A percentile compares a stretch with the other conserved stretches of the same genome.
These are phyloP conservation scores for Pleodorina starrii DNA, from an alignment of 139 green algal genomes.

Conservation along the genomic window DNA sequence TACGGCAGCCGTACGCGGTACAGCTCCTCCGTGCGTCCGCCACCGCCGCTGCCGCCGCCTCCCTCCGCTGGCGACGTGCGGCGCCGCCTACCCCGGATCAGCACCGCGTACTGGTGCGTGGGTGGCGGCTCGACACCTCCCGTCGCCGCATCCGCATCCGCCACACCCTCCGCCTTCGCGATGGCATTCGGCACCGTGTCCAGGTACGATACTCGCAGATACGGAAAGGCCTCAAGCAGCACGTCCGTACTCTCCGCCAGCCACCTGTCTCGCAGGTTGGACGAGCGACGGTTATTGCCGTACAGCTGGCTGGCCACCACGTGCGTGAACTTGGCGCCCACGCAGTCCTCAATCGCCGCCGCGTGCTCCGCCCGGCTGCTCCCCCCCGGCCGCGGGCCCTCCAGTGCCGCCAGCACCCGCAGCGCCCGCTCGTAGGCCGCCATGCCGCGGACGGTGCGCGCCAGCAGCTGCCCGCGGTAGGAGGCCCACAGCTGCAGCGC, in stretches of 20 bases:
- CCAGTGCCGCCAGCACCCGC: constrained; percentile 45
- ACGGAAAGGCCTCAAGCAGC: constrained; percentile 41
- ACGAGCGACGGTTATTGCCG: constrained; percentile 28
- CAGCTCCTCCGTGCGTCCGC: constrained; percentile 44
- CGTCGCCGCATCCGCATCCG: background rate
- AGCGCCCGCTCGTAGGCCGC: constrained; percentile 79
- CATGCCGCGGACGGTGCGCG: constrained; percentile 84
- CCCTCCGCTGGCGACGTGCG: background rate
- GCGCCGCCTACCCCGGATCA: constrained; percentile 9
- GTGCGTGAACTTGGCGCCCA: constrained; percentile 81
- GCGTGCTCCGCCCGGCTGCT: background rate
- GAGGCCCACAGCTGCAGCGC: constrained; percentile 42
- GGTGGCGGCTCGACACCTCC: background rate
- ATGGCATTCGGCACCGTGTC: background rate
- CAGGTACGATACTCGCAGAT: constrained; percentile 47
- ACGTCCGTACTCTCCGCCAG: constrained; percentile 50
- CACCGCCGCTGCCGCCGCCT: constrained; percentile 1
- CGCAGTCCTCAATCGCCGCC: constrained; percentile 65
- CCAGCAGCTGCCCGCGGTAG: constrained; percentile 86
- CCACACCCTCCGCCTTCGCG: background rate
- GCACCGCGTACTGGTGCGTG: constrained; percentile 20
- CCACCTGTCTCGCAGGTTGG: constrained; percentile 28
- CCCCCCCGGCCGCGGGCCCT: background rate
- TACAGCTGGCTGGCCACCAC: constrained; percentile 80
- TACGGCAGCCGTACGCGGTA: constrained; percentile 75